These are phyloP conservation scores for Candida stauntonica DNA, from an alignment of 805 yeast species.

Conservation along the genomic window DNA sequence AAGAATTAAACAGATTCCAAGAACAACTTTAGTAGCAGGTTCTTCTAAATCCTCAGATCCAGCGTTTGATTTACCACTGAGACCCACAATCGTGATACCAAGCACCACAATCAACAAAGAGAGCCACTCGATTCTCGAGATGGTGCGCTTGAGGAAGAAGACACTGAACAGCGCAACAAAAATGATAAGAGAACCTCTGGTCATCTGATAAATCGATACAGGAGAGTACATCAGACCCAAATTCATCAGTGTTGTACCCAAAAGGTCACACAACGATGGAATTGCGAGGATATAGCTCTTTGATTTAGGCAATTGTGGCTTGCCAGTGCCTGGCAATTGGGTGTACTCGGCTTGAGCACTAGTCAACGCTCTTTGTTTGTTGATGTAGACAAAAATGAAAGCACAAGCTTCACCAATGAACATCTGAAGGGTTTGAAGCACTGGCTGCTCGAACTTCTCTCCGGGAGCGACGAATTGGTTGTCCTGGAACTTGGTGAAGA, in stretches of 20 bases:
- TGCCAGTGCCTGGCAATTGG: slow-evolving; percentile 2
- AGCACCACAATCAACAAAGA: slow-evolving; percentile 57
- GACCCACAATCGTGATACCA: slow-evolving; percentile 71
- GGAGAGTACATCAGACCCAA: slow-evolving; percentile 72
- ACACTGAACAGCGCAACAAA: slow-evolving; percentile 73
- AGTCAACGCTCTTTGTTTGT: slow-evolving; percentile 3
- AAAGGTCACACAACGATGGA: slow-evolving; percentile 68
- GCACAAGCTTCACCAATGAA: slow-evolving; percentile 65
- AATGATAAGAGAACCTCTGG: slow-evolving; percentile 71
- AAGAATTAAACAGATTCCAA: slow-evolving; percentile 57
- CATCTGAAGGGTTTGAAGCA: slow-evolving; percentile 76
- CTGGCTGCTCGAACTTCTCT: slow-evolving; percentile 67
- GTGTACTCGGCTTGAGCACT: slow-evolving; percentile 1
- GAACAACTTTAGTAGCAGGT: slow-evolving; percentile 29
- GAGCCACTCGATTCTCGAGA: slow-evolving; percentile 63
- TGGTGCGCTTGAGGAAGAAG: slow-evolving; percentile 49
- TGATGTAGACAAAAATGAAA: slow-evolving; percentile 36
- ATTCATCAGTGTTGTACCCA: slow-evolving; percentile 72
- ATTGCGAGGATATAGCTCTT: slow-evolving; percentile 40
- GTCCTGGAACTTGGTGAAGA: slow-evolving; percentile 73
- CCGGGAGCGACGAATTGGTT: slow-evolving; percentile 59
- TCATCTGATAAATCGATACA: slow-evolving; percentile 80
- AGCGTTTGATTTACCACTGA: slow-evolving; percentile 49
- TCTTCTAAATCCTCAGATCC: slow-evolving; percentile 6
- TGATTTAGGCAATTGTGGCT: slow-evolving; percentile 20